Percentiles rank a stretch among this genome's conserved stretches.
These are phyloP conservation scores for Aspergillus egyptiacus DNA, from an alignment of 495 filamentous ascomycete genomes.

Conservation along the genomic window DNA sequence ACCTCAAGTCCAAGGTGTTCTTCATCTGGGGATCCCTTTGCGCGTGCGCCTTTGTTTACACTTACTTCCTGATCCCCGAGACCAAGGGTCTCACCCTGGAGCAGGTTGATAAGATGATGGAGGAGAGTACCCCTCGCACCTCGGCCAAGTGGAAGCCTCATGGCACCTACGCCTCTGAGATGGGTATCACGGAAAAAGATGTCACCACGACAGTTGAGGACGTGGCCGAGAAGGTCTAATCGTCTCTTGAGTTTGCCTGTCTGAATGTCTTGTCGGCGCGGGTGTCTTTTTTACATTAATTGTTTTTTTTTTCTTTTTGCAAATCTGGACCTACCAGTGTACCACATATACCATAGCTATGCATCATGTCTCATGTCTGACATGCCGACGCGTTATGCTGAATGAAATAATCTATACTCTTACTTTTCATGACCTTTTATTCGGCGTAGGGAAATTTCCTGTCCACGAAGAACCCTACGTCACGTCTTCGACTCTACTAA, in stretches of 20 bases:
- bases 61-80: constrained; percentile 77
- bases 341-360: constrained; percentile 2
- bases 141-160: constrained; percentile 72
- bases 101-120: constrained; percentile 87
- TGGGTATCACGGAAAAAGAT: constrained; percentile 45
- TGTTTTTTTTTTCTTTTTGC: too few species aligned
- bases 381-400: constrained; percentile 2
- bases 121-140: constrained; percentile 71
- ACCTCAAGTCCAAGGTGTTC: constrained; percentile 75
- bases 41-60: constrained; percentile 57
- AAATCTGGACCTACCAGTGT: neutral
- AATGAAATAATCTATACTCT: constrained; percentile 3
- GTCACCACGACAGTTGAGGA: constrained; percentile 22
- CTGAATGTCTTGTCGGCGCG: neutral
- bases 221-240: constrained; percentile 32
- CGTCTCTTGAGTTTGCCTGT: neutral
- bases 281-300: neutral
- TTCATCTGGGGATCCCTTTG: constrained; percentile 79
- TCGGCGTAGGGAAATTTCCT: too few species aligned
- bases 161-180: constrained; percentile 63
- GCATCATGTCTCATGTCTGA: constrained; percentile 4
- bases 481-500: too few species aligned
- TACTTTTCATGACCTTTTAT: neutral
- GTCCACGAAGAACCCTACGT: too few species aligned
- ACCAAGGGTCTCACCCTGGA: constrained; percentile 85